Evolutionary conservation across 1,284 basidiomycete genomes (phyloP).

Genomic region (Cryptococcus wingfieldii): DNA sequence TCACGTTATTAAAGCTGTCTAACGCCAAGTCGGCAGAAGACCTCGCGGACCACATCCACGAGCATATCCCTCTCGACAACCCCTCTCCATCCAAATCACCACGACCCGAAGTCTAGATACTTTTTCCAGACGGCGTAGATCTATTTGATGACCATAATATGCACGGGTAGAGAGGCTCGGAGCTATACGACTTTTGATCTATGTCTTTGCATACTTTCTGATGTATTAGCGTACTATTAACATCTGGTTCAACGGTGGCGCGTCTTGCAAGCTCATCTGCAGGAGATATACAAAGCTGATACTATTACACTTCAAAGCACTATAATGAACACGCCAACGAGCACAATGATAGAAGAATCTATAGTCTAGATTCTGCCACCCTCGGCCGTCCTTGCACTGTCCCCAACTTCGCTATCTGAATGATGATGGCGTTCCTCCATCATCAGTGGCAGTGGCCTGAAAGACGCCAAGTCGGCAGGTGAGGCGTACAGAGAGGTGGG

Average conservation of each 20-base stretch:
- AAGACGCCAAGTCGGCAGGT: conserved; percentile 17
- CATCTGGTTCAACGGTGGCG: too few relatives aligned
- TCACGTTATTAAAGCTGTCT: conserved; percentile 3
- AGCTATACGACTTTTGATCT: not conserved
- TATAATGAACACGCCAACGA: too few relatives aligned
- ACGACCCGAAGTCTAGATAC: not conserved
- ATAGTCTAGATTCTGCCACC: too few relatives aligned
- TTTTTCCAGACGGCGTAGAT: not conserved
- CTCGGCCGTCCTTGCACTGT: too few relatives aligned
- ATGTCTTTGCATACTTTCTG: not conserved
- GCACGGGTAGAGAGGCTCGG: not conserved
- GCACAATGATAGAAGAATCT: too few relatives aligned
- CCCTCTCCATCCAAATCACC: conserved; percentile 7
- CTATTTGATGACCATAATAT: not conserved
- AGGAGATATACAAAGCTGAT: too few relatives aligned
- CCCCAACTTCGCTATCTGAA: too few relatives aligned
- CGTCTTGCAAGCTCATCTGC: too few relatives aligned
- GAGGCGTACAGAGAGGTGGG: conserved; percentile 19
- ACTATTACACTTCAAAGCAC: too few relatives aligned
- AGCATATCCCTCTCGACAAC: conserved; percentile 36
- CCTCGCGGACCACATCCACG: conserved; percentile 32
- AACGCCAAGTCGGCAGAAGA: conserved; percentile 55
- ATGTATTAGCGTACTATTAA: too few relatives aligned
- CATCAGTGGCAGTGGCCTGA: conserved; percentile 10
- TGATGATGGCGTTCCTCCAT: too few relatives aligned